Evolutionary conservation across 2,329 filamentous ascomycete species (phyloP).

Genomic region (Lachnellula cervina): DNA sequence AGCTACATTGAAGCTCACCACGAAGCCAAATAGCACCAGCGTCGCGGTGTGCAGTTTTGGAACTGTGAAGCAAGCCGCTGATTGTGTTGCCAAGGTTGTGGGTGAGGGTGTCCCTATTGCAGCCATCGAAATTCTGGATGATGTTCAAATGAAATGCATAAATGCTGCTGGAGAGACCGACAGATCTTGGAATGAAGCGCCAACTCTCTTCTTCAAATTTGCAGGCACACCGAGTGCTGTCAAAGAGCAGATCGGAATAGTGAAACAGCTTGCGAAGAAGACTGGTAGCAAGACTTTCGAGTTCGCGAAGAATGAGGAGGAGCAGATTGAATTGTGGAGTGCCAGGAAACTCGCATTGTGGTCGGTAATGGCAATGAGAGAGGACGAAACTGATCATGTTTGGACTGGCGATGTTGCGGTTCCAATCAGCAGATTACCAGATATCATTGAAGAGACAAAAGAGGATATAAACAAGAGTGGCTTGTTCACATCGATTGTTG

Average conservation of each 20-base stretch:
- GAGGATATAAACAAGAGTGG: conserved; percentile 53
- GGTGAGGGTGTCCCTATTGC: conserved; percentile 77
- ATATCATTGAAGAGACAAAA: conserved; percentile 75
- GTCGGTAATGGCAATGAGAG: conserved; percentile 64
- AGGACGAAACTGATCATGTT: conserved; percentile 61
- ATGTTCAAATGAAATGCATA: conserved; percentile 76
- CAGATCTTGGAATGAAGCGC: conserved; percentile 64
- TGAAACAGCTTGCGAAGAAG: conserved; percentile 57
- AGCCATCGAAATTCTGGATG: conserved; percentile 89
- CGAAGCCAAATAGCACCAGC: conserved; percentile 71
- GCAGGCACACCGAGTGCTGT: conserved; percentile 64
- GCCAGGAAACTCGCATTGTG: conserved; percentile 80
- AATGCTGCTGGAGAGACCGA: conserved; percentile 62
- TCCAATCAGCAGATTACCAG: conserved; percentile 67
- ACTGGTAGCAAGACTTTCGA: conserved; percentile 67
- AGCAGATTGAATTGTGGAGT: conserved; percentile 75
- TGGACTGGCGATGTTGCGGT: conserved; percentile 88
- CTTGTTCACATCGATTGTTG: conserved; percentile 59
- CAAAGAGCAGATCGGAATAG: conserved; percentile 71
- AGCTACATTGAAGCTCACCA: conserved; percentile 80
- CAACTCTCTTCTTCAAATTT: conserved; percentile 84
- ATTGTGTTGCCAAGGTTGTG: conserved; percentile 77
- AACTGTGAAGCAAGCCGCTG: conserved; percentile 33
- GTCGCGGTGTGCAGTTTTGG: conserved; percentile 71
- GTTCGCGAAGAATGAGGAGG: conserved; percentile 65